Percentiles rank a stretch among this genome's conserved stretches.
Conservation (phyloP, 768 basidiomycete genomes). For the Phlegmacium glaucopus region DNA sequence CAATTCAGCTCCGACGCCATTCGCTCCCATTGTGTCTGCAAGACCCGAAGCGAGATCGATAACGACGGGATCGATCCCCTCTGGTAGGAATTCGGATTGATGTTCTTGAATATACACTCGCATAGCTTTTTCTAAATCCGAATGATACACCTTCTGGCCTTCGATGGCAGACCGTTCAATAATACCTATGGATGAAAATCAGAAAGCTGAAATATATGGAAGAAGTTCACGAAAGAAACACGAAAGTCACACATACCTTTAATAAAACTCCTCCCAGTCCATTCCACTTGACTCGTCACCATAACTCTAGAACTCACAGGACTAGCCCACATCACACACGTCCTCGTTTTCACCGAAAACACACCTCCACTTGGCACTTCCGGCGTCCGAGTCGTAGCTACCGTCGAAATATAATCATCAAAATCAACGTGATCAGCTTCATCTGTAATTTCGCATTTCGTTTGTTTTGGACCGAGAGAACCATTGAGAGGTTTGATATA, state of each 20-base stretch:
- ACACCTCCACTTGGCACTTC: slow-evolving; percentile 94
- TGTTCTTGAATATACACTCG: slow-evolving; percentile 86
- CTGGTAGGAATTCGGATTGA: slow-evolving; percentile 84
- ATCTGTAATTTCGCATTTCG: slow-evolving; percentile 93
- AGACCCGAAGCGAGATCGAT: slow-evolving; percentile 17
- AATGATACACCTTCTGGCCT: slow-evolving; percentile 86
- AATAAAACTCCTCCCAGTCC: slow-evolving; percentile 96
- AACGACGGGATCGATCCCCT: slow-evolving; percentile 61
- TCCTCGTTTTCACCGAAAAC: slow-evolving; percentile 91
- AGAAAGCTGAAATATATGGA: no score
- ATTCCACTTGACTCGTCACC: slow-evolving; percentile 91
- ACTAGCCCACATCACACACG: slow-evolving; percentile 94
- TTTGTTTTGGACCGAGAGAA: slow-evolving; percentile 88
- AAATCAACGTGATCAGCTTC: slow-evolving; percentile 79
- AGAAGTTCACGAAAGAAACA: neutral
- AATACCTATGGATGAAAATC: slow-evolving; percentile 59
- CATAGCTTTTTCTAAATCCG: slow-evolving; percentile 82
- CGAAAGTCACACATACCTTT: slow-evolving; percentile 55
- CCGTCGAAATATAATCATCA: slow-evolving; percentile 75
- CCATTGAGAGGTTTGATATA: slow-evolving; percentile 94
- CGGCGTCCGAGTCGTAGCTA: slow-evolving; percentile 90
- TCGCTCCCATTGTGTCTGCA: slow-evolving; percentile 7
- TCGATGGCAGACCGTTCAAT: slow-evolving; percentile 91
- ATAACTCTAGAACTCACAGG: slow-evolving; percentile 70
- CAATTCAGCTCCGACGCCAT: slow-evolving; percentile 3